Base-by-base conservation (phyloP, 2,329 filamentous ascomycete genomes). In the Venturia carpophila region DNA sequence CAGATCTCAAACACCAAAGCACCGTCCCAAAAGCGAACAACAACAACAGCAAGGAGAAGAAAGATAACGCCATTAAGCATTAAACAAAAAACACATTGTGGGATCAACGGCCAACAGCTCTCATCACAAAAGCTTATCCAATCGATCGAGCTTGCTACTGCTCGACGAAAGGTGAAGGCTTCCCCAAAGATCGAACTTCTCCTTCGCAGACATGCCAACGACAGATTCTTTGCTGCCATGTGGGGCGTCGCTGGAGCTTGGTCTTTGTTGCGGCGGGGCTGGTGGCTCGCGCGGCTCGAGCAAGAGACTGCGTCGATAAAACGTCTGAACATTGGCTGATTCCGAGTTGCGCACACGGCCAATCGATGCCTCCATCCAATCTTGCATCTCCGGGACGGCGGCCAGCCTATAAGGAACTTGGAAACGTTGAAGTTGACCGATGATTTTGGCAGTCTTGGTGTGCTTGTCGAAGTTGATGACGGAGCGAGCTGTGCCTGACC, bases 391-490 rank as follows among this genome's bases (percentile, higher is more conserved):
- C 0, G 90, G 86, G 4, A 97, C 81, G 72, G 94, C 89, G 1
- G 84, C 83, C 21, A 99, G 83, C 7, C 88, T 85, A 75, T 97
- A 97, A 0, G 92, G 91, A 24, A 96, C 90, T 76, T 99, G 94
- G 79, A 97, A 97, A 21, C 92, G 88, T 75, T 99, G 94, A 9
- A 99, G 84, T 71, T 97, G 93, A 68, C 91, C 90, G 71, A 99
- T 96, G 73, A 97, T 95, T 77, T 92, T 94, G 58, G 93, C 92
- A 2, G 92, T 97, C 70, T 92, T 91, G 71, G 87, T 89, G 74
- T 97, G 92, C 78, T 97, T 97, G 80, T 97, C 93, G 71, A 97
- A 97, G 77, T 99, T 99, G 81, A 99, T 91, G 41, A 97, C 90
- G 30, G 49, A 60, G 5, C 45, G 41, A 21, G 87, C 86, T 71